phyloP scores from a whole-genome alignment of 257 asterid species.

The Ocimum tenuiflorum region DNA sequence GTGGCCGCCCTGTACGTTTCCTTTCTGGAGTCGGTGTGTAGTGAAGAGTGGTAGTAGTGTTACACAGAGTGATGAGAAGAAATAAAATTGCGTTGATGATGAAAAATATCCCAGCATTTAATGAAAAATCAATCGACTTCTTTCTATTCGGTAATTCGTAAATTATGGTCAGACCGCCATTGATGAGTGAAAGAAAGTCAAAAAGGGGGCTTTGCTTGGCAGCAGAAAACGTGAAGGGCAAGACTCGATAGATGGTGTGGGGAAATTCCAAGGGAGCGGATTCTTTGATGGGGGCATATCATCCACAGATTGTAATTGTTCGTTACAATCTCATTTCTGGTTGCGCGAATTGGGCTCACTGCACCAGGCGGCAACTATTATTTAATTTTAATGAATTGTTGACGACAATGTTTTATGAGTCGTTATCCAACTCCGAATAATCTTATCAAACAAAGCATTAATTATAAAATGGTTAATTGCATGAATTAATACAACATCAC shows the following conservation, averaged over 20 bases:
- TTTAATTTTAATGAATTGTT: no score
- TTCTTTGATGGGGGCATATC: neutral
- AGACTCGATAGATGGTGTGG: neutral
- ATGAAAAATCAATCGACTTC: neutral
- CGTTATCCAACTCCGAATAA: no score
- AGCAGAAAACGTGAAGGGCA: neutral
- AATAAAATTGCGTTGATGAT: neutral
- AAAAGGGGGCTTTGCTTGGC: neutral
- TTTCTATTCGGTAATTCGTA: neutral
- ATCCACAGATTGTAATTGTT: no score
- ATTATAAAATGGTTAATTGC: no score
- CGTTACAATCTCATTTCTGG: no score
- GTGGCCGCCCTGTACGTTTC: neutral
- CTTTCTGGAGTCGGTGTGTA: neutral
- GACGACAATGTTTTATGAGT: no score
- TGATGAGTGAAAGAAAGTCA: neutral
- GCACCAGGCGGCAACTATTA: no score
- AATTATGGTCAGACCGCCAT: no score
- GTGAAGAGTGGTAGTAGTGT: neutral
- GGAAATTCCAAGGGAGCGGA: neutral
- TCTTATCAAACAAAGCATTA: no score
- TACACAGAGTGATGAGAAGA: neutral
- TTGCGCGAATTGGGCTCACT: no score
- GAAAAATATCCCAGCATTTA: neutral
- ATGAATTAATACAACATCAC: no score